Evolutionary conservation across 1,284 basidiomycete genomes (phyloP), one percentile per base, ranked within the genome.

Genomic region (Retiboletus fuscus): DNA sequence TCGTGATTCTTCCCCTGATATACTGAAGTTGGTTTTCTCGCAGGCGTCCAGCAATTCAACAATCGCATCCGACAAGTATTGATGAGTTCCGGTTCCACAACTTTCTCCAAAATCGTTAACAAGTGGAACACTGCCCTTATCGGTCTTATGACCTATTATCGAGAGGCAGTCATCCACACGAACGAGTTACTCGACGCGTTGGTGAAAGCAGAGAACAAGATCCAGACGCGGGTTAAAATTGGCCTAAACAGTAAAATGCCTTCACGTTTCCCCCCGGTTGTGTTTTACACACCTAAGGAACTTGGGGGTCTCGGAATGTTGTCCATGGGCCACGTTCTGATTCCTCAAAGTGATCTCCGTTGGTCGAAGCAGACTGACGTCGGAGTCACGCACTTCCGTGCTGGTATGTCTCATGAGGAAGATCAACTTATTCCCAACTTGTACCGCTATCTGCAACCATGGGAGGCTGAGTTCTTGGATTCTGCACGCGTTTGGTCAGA

Each of bases 161-260:
- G 97, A 73, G 97, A 99, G 82, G 97, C 97, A n/a, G 96, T 99
- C 73, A 96, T 98, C 72, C 96, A 98, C 82, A 99, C 98, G 46
- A 96, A 96, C 79, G 97, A 99, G 84, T 88, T 99, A 39, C 89
- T 98, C 66, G 96, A 98, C 80, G 90, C 95, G 1, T 87, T 98
- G 57, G 96, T 98, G 80, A 99, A 98, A 85, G 95, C 96, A 5
- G 96, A 98, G 86, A 98, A 97, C 89, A 98, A 98, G 88, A 96
- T 98, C 68, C 96, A 99, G 85, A 99, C 98, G 11, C 95, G 98
- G 84, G 97, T 99, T 82, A 99, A 99, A 90, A 98, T 99, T 75
- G 97, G 97, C 51, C 83, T 99, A 80, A 99, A 98, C 89, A 95
- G 94, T 83, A 99, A 99, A 87, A 99, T 99, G 98, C 98, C 98